Conservation (phyloP, 768 basidiomycete genomes). For the Thelephora aurantiotincta region DNA sequence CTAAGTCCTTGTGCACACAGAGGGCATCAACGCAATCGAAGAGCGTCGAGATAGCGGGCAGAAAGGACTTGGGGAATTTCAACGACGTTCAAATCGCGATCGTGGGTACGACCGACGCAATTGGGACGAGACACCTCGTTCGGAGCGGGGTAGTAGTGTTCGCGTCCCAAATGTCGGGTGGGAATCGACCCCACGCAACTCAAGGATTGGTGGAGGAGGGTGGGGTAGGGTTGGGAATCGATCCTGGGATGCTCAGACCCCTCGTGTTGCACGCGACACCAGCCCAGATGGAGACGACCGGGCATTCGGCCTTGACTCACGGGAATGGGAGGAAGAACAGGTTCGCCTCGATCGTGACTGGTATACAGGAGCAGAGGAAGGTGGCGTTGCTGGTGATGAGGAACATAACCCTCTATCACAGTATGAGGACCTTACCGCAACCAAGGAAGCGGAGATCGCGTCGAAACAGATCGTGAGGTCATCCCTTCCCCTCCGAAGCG, state of each 20-base stretch:
- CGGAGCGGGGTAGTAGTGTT: slow-evolving; percentile 48
- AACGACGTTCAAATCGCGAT: slow-evolving; percentile 80
- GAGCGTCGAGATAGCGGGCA: slow-evolving; percentile 44
- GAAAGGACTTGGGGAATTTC: slow-evolving; percentile 83
- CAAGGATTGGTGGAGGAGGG: slow-evolving; percentile 35
- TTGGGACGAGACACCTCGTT: slow-evolving; percentile 54
- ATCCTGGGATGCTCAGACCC: slow-evolving; percentile 78
- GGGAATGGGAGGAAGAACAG: slow-evolving; percentile 98
- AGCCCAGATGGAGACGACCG: slow-evolving; percentile 60
- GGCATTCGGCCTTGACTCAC: slow-evolving; percentile 50
- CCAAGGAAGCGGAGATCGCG: slow-evolving; percentile 63
- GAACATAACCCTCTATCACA: slow-evolving; percentile 88
- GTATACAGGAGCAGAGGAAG: slow-evolving; percentile 88
- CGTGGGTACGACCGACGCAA: slow-evolving; percentile 19
- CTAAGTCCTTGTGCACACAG: slow-evolving; percentile 19
- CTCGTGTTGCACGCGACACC: slow-evolving; percentile 46
- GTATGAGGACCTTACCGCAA: slow-evolving; percentile 69
- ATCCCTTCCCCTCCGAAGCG: background rate
- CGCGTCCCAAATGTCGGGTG: slow-evolving; percentile 87
- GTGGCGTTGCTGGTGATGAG: slow-evolving; percentile 72
- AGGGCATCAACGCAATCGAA: slow-evolving; percentile 54
- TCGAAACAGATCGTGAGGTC: slow-evolving; percentile 50
- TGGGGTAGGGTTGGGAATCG: slow-evolving; percentile 44
- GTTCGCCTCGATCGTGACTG: slow-evolving; percentile 85
- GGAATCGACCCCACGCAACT: slow-evolving; percentile 78